Percentiles rank a stretch among this genome's conserved stretches.
Conservation (phyloP, 768 basidiomycete species). For the Galerina sulciceps region DNA sequence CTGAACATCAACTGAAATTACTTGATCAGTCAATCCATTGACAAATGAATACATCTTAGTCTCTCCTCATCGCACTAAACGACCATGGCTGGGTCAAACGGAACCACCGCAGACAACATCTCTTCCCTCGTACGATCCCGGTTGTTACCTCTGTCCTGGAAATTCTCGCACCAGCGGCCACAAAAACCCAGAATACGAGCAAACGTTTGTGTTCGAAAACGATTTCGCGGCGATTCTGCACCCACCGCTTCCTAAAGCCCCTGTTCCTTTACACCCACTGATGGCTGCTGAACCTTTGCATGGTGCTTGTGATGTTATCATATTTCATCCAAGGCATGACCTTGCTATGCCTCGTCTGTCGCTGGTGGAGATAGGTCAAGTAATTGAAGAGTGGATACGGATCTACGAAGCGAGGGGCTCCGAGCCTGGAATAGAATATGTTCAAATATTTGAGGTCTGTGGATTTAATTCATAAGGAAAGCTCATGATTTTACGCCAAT, state of each 20-base stretch:
- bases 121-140: slow-evolving; percentile 68
- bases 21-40: slow-evolving; percentile 74
- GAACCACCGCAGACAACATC: slow-evolving; percentile 60
- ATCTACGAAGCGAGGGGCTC: slow-evolving; percentile 64
- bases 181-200: slow-evolving; percentile 67
- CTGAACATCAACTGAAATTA: neutral
- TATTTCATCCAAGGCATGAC: slow-evolving; percentile 87
- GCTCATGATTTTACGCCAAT: neutral
- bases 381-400: slow-evolving; percentile 76
- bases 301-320: slow-evolving; percentile 87
- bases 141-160: slow-evolving; percentile 89
- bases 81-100: slow-evolving; percentile 90
- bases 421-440: slow-evolving; percentile 73
- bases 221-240: slow-evolving; percentile 84
- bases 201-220: slow-evolving; percentile 76
- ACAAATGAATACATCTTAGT: slow-evolving; percentile 78
- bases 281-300: slow-evolving; percentile 68
- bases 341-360: slow-evolving; percentile 76
- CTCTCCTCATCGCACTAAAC: slow-evolving; percentile 87
- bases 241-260: slow-evolving; percentile 56
- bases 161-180: slow-evolving; percentile 77
- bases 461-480: neutral
- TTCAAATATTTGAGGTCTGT: slow-evolving; percentile 89
- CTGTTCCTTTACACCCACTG: slow-evolving; percentile 60
- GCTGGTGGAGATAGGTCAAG: slow-evolving; percentile 56